phyloP scores from a whole-genome alignment of 148 eudicot genomes.

The Bassia scoparia region DNA sequence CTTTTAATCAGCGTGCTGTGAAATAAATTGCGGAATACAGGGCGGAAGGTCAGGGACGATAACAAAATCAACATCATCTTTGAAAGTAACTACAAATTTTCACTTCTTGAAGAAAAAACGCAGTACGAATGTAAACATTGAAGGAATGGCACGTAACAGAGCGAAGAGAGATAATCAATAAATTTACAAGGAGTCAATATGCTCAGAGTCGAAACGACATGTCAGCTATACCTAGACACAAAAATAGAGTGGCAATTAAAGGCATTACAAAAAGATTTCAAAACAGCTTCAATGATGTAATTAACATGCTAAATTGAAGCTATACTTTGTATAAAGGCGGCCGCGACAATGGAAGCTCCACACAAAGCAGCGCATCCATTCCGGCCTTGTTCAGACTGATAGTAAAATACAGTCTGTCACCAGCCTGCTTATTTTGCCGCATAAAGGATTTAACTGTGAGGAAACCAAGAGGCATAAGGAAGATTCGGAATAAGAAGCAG shows the following conservation, averaged over 20 bases:
- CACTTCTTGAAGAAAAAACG: background rate
- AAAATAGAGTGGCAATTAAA: background rate
- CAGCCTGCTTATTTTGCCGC: slow-evolving; percentile 70
- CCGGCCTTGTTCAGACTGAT: slow-evolving; percentile 48
- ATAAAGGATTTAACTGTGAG: background rate
- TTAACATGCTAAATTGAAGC: background rate
- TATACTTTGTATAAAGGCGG: slow-evolving; percentile 39
- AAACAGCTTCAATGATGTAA: background rate
- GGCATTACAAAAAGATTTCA: slow-evolving; percentile 7
- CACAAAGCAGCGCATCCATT: slow-evolving; percentile 63
- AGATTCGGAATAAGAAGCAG: background rate
- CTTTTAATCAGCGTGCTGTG: no score
- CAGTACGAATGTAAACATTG: background rate
- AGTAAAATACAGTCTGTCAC: slow-evolving; percentile 78
- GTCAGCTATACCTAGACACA: slow-evolving; percentile 10
- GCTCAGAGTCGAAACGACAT: slow-evolving; percentile 5
- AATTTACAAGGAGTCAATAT: slow-evolving; percentile 20
- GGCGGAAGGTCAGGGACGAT: background rate
- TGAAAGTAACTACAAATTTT: background rate
- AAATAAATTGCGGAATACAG: no score
- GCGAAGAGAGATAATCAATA: background rate
- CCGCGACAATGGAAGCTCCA: slow-evolving; percentile 76
- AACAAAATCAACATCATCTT: background rate
- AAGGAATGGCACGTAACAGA: background rate
- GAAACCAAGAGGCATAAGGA: background rate